These are phyloP conservation scores for Suaeda aralocaspica DNA, from an alignment of 148 eudicot genomes.

Conservation along the genomic window DNA sequence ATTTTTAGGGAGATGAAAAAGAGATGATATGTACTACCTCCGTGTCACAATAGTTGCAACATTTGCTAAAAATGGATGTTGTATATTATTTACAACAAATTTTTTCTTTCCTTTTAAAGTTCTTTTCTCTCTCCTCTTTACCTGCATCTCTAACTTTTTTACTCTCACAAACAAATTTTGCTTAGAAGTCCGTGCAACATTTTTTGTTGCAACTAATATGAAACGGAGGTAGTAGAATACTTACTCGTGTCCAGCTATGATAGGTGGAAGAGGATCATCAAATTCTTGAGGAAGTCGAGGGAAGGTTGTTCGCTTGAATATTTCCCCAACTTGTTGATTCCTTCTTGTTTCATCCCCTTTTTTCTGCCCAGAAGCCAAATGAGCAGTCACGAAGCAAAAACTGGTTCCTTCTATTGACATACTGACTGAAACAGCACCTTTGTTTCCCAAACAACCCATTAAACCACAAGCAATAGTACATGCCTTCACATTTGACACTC, in stretches of 20 bases:
- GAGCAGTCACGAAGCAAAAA: conserved; percentile 66
- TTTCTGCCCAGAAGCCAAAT: conserved; percentile 73
- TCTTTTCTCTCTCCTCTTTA: too few species aligned
- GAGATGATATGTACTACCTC: too few species aligned
- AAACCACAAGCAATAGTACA: conserved; percentile 33
- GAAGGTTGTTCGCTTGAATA: conserved; percentile 43
- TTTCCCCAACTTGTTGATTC: conserved; percentile 62
- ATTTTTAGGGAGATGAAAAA: neutral
- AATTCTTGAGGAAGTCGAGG: conserved; percentile 41
- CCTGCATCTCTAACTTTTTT: too few species aligned
- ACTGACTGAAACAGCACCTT: conserved; percentile 68
- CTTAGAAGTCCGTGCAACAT: too few species aligned
- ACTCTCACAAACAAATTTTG: too few species aligned
- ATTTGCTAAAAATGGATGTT: too few species aligned
- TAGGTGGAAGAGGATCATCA: conserved; percentile 37
- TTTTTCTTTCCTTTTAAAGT: too few species aligned
- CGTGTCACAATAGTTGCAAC: too few species aligned
- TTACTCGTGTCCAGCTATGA: conserved; percentile 53
- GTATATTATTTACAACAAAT: too few species aligned
- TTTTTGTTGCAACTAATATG: too few species aligned
- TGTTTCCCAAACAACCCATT: conserved; percentile 33
- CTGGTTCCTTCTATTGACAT: conserved; percentile 59
- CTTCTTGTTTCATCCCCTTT: conserved; percentile 73
- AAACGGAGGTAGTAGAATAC: conserved; percentile 18
- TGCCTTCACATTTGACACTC: conserved; percentile 45